Conservation (phyloP, 225 moss, liverwort and hornwort species). For the Sphagnum contortum region DNA sequence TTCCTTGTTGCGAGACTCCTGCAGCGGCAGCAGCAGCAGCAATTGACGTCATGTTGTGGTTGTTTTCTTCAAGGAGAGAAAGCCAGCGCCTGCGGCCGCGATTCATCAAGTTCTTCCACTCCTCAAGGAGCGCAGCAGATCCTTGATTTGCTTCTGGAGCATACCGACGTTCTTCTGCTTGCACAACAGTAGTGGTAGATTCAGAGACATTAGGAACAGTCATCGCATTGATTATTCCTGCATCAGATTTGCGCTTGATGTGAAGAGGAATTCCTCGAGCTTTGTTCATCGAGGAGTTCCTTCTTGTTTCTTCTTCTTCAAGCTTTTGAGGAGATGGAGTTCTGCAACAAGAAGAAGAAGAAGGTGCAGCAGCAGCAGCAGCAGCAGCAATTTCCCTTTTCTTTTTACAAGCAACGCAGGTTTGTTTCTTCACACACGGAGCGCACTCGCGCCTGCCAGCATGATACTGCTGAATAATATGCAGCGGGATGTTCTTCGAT, state of each 20-base stretch:
- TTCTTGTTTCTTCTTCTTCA: constrained; percentile 7
- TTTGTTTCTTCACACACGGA: constrained; percentile 20
- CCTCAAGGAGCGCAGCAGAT: constrained; percentile 1
- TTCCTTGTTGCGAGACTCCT: background rate
- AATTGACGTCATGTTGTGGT: background rate
- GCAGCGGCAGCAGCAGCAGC: background rate
- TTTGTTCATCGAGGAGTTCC: constrained; percentile 1
- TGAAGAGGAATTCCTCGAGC: background rate
- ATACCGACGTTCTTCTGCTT: constrained; percentile 4
- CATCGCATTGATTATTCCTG: constrained; percentile 20
- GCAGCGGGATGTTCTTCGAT: constrained; percentile 18
- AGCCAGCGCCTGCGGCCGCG: constrained; percentile 13
- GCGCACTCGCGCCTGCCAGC: constrained; percentile 27
- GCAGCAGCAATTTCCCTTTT: constrained; percentile 4
- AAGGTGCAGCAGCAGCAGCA: too few species aligned
- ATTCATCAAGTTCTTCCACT: constrained; percentile 15
- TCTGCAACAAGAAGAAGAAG: background rate
- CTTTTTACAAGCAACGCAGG: constrained; percentile 16
- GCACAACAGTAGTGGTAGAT: constrained; percentile 13
- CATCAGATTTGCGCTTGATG: constrained; percentile 6
- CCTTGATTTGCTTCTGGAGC: constrained; percentile 6
- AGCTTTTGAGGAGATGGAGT: constrained; percentile 5
- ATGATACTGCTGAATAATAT: constrained; percentile 25
- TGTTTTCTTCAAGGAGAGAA: constrained; percentile 5
- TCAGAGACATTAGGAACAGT: constrained; percentile 19